Percentiles rank a stretch among this genome's conserved stretches.
Evolutionary conservation across 345 rosid species (phyloP).

Genomic region (Schrenkiella parvula): DNA sequence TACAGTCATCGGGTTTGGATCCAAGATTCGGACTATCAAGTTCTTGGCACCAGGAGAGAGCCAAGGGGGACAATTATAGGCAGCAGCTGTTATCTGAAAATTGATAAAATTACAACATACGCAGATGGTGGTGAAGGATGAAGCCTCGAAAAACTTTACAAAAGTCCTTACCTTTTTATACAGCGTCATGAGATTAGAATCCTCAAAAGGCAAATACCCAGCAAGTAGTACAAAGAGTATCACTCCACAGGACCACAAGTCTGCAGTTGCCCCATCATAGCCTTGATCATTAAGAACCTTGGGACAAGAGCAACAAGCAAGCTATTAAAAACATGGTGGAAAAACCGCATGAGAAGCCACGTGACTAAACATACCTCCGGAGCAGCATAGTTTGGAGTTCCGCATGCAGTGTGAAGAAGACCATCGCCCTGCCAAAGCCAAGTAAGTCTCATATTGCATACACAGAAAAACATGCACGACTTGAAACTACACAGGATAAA

Average conservation of each 20-base stretch:
- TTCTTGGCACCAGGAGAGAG: slow-evolving; percentile 88
- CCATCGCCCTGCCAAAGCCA: slow-evolving; percentile 73
- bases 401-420: slow-evolving; percentile 98
- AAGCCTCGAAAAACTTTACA: background rate
- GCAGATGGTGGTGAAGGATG: slow-evolving; percentile 3
- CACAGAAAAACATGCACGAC: background rate
- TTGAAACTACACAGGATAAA: background rate
- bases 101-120: slow-evolving; percentile 13
- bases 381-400: slow-evolving; percentile 99
- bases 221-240: slow-evolving; percentile 97
- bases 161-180: slow-evolving; percentile 69
- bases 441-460: slow-evolving; percentile 1
- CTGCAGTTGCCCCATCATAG: slow-evolving; percentile 95
- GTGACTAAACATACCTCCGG: slow-evolving; percentile 72
- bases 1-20: slow-evolving; percentile 86
- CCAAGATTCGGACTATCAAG: slow-evolving; percentile 76
- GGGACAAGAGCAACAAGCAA: background rate
- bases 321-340: background rate
- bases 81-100: slow-evolving; percentile 80
- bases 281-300: slow-evolving; percentile 96
- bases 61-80: slow-evolving; percentile 85
- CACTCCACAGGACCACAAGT: slow-evolving; percentile 98
- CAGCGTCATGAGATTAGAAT: slow-evolving; percentile 72
- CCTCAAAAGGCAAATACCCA: slow-evolving; percentile 96
- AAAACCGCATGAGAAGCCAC: slow-evolving; percentile 20